Base-by-base conservation (phyloP, 2,329 filamentous ascomycete species). In the Graphilbum sp. region DNA sequence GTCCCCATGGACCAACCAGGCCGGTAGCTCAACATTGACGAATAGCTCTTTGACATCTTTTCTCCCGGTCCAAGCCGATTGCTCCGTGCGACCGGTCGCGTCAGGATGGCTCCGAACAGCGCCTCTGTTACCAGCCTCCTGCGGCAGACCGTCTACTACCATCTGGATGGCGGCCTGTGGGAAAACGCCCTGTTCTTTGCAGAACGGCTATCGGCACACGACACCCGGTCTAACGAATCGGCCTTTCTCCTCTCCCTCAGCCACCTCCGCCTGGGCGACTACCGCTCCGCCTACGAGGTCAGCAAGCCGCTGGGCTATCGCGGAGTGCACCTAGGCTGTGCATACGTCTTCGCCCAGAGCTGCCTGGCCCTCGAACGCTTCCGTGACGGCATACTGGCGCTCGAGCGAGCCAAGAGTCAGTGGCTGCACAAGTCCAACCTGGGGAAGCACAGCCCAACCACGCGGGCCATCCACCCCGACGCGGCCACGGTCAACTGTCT, bases 141-240 rank as follows among this genome's bases (percentile, higher is more conserved):
- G 41, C 66, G 68, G 50, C 72, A 78, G 55, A 59, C 69, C 41
- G 62, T 79, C 40, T 61, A 76, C 50, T 77, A 79, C 53, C 73
- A 79, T 49, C 75, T 98, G 56, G 90, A 98, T 64, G 93, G 94
- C 54, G 79, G 86, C 52, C 75, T 87, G 29, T 69, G 81, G 53
- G 77, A 87, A 40, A 96, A 93, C 54, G 90, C 90, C 40, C 75
- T 94, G 32, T 98, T 98, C 61, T 84, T 94, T 44, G 82, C 90
- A 43, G 84, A 88, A 52, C 76, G 90, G 46, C 72, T 95, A 17
- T 70, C 76, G 44, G 87, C 85, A 36, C 82, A 88, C 49, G 88
- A 96, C 50, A 74, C 80, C 19, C 76, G 81, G 50, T 82, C 78
- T 17, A 68, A 72, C 41, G 90, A 98, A 58, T 78, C 84, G 23